phyloP scores from a whole-genome alignment of 495 filamentous ascomycete species.

The Podospora sp. region DNA sequence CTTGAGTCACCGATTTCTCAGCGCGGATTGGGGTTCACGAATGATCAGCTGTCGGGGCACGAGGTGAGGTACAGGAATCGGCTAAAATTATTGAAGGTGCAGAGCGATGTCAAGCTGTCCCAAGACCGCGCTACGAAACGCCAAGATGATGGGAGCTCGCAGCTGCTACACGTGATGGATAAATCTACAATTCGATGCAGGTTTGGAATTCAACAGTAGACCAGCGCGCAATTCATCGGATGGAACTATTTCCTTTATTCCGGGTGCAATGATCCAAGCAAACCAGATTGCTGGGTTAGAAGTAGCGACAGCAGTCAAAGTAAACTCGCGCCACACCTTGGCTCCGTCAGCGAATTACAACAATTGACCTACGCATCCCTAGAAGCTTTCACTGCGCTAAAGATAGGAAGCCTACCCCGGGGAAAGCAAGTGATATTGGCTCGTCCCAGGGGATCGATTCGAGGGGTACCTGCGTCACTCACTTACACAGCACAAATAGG shows the following conservation, averaged over 20 bases:
- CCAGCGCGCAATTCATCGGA: neutral
- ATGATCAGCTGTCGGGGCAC: neutral
- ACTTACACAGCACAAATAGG: neutral
- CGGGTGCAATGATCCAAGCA: neutral
- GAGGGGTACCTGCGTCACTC: constrained; percentile 1
- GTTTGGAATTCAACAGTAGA: neutral
- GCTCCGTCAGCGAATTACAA: neutral
- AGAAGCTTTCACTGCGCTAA: neutral
- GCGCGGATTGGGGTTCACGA: neutral
- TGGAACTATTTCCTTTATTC: neutral
- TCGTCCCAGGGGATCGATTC: neutral
- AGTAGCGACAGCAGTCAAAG: neutral
- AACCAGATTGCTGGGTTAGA: neutral
- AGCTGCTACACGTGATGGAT: constrained; percentile 9
- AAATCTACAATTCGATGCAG: neutral
- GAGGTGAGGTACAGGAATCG: neutral
- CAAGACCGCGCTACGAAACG: neutral
- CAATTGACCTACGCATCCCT: neutral
- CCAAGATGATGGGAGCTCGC: constrained; percentile 1
- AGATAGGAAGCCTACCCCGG: neutral
- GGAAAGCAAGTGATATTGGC: neutral
- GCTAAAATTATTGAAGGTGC: constrained; percentile 9
- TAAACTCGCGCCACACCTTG: neutral
- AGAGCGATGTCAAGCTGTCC: neutral
- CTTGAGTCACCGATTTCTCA: neutral